Base-by-base conservation (phyloP, 768 basidiomycete genomes). In the Leucocoprinus leucothites region DNA sequence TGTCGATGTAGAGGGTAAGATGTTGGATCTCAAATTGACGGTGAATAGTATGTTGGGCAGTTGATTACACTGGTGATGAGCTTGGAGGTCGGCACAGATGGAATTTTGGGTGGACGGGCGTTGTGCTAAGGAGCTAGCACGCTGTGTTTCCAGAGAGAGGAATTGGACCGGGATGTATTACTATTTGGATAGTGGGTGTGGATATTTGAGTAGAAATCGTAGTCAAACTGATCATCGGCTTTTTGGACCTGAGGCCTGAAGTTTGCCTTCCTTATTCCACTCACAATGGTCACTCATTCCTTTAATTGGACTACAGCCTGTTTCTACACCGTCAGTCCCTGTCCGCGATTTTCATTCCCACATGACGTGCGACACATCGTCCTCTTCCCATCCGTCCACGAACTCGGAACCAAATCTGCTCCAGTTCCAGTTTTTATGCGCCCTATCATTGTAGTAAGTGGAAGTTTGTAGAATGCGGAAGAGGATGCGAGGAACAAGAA, bases 1-100 rank as follows among this genome's bases (percentile, higher is more conserved):
- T 58, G 94, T 96, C 54, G 91, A 95, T 62, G 94, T 94, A 11
- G 87, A 93, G 63, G 94, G 94, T 43, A 95, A 98, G 74, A 94
- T 98, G 83, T 80, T 94, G 21, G 89, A 93, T 63, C 69, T 91
- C 70, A 90, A 91, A 71, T 78, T 88, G 68, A 98, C 94, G 1
- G 92, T 74, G 81, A 96, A 77, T 83, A 93, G 63, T 72, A 94
- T 75, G 95, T 73, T 79, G 94, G 84, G 19, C 86, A 89, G 63
- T 68, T 92, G 31, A 85, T 80, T 19, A 88, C 85, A 0, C 73
- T 91, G 3, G 88, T 86, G 1, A 86, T 98, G 16, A 88, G 87
- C 35, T 75, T 97, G 60, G 95, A 97, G 68, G 93, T 95, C 60
- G 93, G 93, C 42, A 93, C 87, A 34, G 89, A 94, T 67, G 93